Evolutionary conservation across 306 rosid species (phyloP).

Genomic region (Prunus davidiana): DNA sequence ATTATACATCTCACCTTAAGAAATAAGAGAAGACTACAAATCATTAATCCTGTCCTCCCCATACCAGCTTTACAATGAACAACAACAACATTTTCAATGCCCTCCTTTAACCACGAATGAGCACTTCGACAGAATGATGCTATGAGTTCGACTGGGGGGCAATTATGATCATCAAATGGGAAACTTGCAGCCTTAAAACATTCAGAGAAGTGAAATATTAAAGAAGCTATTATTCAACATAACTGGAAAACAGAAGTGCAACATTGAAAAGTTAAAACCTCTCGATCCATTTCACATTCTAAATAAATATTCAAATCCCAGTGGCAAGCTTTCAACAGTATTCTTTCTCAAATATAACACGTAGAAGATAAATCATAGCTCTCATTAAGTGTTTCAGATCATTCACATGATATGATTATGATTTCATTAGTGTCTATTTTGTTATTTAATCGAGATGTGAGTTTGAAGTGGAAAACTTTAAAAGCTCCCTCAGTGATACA

Average conservation of each 20-base stretch:
- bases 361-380: background rate
- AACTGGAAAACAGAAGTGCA: conserved; percentile 14
- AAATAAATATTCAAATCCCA: background rate
- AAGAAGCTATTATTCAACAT: conserved; percentile 23
- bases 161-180: conserved; percentile 94
- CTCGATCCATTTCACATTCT: background rate
- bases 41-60: conserved; percentile 97
- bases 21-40: conserved; percentile 85
- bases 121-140: conserved; percentile 90
- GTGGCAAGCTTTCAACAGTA: background rate
- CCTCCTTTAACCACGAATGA: conserved; percentile 90
- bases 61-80: conserved; percentile 98
- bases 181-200: conserved; percentile 81
- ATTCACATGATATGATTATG: background rate
- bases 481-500: background rate
- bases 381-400: background rate
- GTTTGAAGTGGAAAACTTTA: background rate
- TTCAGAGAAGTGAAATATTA: conserved; percentile 22
- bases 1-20: conserved; percentile 58
- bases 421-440: background rate
- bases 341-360: background rate
- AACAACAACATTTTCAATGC: conserved; percentile 87
- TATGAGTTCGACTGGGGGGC: conserved; percentile 85
- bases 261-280: conserved; percentile 1
- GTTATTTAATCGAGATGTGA: background rate